Evolutionary conservation across 2,329 filamentous ascomycete genomes (phyloP).

Genomic region (Trichoderma guizhouense): DNA sequence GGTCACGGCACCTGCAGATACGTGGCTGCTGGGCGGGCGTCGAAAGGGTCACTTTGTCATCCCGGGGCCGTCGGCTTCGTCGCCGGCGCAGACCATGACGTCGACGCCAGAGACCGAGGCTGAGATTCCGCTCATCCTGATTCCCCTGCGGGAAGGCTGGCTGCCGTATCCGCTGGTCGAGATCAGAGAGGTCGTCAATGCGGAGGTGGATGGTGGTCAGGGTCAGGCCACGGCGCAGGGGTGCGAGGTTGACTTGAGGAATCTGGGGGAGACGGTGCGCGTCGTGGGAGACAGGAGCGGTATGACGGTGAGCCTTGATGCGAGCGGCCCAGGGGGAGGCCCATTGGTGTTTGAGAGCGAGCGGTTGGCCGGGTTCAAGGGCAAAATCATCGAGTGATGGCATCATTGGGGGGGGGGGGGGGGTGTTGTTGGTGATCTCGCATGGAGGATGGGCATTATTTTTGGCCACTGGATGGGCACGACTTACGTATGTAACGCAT

Average conservation of each 20-base stretch:
- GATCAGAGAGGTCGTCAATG: slow-evolving; percentile 58
- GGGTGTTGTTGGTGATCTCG: neutral
- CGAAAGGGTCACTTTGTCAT: slow-evolving; percentile 75
- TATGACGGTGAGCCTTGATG: slow-evolving; percentile 70
- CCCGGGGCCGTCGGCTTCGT: slow-evolving; percentile 33
- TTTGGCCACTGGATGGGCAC: neutral
- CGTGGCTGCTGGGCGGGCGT: slow-evolving; percentile 82
- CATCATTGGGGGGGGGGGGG: no score
- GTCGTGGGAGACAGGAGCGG: slow-evolving; percentile 68
- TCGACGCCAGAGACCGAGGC: slow-evolving; percentile 51
- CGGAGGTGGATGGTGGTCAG: slow-evolving; percentile 24
- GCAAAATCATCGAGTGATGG: slow-evolving; percentile 37
- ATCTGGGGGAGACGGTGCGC: slow-evolving; percentile 71
- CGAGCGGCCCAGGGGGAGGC: slow-evolving; percentile 61
- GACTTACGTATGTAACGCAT: neutral
- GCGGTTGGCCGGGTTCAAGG: slow-evolving; percentile 28
- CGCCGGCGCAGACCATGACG: slow-evolving; percentile 40
- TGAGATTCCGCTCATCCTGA: slow-evolving; percentile 67
- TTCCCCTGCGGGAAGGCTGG: slow-evolving; percentile 75
- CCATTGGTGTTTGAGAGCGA: slow-evolving; percentile 66
- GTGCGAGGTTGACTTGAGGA: slow-evolving; percentile 78
- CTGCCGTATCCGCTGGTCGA: slow-evolving; percentile 77
- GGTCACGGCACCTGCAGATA: slow-evolving; percentile 67
- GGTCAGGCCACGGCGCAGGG: slow-evolving; percentile 21
- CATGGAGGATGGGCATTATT: neutral